Base-by-base conservation (phyloP, 495 filamentous ascomycete species). In the Daldinia bambusicola region DNA sequence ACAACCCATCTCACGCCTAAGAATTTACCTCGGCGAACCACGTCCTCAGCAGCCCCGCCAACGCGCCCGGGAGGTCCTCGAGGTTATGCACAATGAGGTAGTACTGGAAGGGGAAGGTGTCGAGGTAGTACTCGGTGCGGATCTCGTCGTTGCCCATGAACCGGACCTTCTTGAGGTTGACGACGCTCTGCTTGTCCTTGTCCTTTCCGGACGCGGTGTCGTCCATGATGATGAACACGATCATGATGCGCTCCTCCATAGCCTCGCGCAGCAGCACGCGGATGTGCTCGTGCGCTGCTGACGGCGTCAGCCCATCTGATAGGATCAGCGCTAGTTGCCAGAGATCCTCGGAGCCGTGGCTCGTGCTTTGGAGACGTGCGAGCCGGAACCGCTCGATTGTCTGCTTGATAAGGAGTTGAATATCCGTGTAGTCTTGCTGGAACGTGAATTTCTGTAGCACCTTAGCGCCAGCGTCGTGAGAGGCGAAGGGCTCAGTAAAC, bases 151-250 rank as follows among this genome's bases (percentile, higher is more conserved):
- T 66, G 66, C 73, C 50, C 69, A 74, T 26, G 69, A 77, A 77
- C 13, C 67, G 67, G 48, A 76, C 76, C 45, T 77, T 77, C 63
- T 77, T 77, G 43, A 77, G 73, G 16, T 87, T 85, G 41, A 84
- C 78, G 74, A 77, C 75, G 56, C 75, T 77, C 51, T 77, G 73
- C 62, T 74, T 70, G 26, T 76, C 52, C 22, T 79, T 80, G 9
- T 72, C 53, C 10, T 37, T 37, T 0, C 53, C 53, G 4, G 30
- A 60, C 31, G 85, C 84, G 6, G 90, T 85, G 37, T 93, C 89
- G 82, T 99, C 95, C 69, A 99, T 91, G 67, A 99, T 91, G 53
- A 99, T 90, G 72, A 98, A 99, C 0, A 99, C 94, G 58, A 98
- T 90, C 95, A 99, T 98, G 74, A 99, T 94, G 9, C 93, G 84